Evolutionary conservation across 768 basidiomycete genomes (phyloP), one percentile per base, ranked within the genome.

Genomic region (Lactarius quietus): DNA sequence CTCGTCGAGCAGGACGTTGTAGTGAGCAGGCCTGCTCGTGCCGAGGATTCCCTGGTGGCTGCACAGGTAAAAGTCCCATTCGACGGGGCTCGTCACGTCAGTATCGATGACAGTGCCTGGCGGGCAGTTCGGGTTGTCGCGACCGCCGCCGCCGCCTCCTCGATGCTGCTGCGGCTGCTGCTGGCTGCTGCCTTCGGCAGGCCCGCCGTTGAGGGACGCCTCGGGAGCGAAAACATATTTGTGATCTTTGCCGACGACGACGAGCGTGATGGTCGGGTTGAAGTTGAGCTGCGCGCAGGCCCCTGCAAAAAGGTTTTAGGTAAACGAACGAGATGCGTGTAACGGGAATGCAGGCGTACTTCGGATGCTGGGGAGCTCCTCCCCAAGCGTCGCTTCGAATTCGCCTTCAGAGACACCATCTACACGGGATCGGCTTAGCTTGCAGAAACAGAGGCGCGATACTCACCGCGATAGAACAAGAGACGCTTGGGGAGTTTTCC

Each of bases 161-260:
- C n/a, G n/a, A n/a, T n/a, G n/a, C n/a, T n/a, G n/a, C n/a, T n/a
- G n/a, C n/a, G n/a, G n/a, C n/a, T n/a, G n/a, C n/a, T n/a, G n/a
- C n/a, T n/a, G n/a, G n/a, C n/a, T n/a, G n/a, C 18, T 20, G 43
- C 20, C 0, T 15, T 39, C 67, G 8, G 57, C 28, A n/a, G n/a
- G n/a, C n/a, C n/a, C 33, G 3, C 8, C 20, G 43, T 20, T 20
- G 14, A 0, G 12, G 1, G 10, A 3, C 12, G 36, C 23, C 2
- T 33, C 14, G 15, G 86, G 86, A 77, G 86, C 85, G 73, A 87
- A 82, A 69, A 84, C 78, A 45, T 85, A 79, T 61, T 88, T 87
- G 71, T 89, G 87, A 3, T 86, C 79, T 71, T 93, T 93, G 9
- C 89, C 90, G 6, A 93, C 92, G 38, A 93, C 80, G 55, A 92